Evolutionary conservation across 305 asterid genomes (phyloP).

Genomic region (Fraxinus greggii): DNA sequence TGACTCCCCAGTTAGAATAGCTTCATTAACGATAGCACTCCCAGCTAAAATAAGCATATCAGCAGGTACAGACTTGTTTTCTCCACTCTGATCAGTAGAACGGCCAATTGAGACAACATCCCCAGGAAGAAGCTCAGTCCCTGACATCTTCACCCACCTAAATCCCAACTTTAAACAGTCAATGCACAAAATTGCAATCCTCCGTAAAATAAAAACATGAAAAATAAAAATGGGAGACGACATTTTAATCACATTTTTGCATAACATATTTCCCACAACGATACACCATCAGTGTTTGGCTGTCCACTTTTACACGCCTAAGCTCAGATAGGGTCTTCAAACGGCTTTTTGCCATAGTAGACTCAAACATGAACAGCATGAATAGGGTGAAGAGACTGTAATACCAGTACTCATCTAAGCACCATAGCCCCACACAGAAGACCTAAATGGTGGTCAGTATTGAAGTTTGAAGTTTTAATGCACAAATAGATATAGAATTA

Average conservation of each 20-base stretch:
- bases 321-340: conserved; percentile 88
- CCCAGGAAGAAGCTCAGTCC: conserved; percentile 92
- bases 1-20: conserved; percentile 96
- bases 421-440: conserved; percentile 96
- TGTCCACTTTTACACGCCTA: conserved; percentile 93
- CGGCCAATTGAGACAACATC: conserved; percentile 96
- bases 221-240: conserved; percentile 1
- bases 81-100: conserved; percentile 74
- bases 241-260: neutral
- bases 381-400: conserved; percentile 90
- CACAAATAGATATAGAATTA: neutral
- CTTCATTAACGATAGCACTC: conserved; percentile 93
- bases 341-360: conserved; percentile 97
- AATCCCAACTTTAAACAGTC: conserved; percentile 26
- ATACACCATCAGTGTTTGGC: conserved; percentile 80
- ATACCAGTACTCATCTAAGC: conserved; percentile 96
- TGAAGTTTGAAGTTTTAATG: conserved; percentile 13
- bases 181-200: conserved; percentile 20
- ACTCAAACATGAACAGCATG: conserved; percentile 98
- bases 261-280: conserved; percentile 92
- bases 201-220: conserved; percentile 13
- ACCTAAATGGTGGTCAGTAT: conserved; percentile 53
- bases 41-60: conserved; percentile 99
- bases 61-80: conserved; percentile 92
- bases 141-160: conserved; percentile 91